Percentiles rank a stretch among this genome's conserved stretches.
Conservation (phyloP, 164 flowering plant species). For the Tinospora cordifolia region DNA sequence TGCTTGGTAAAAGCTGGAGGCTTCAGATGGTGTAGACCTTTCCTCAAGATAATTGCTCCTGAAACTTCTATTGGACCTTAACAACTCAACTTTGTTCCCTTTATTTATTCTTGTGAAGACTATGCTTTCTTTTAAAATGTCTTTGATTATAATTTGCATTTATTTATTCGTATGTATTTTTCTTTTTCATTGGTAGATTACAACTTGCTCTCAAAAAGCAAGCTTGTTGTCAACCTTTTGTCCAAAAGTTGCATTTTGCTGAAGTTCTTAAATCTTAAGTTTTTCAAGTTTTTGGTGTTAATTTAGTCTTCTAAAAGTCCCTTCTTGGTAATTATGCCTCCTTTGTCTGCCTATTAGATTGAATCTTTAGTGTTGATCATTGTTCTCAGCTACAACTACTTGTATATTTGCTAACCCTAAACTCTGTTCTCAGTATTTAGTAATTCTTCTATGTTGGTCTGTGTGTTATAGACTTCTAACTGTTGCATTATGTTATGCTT, state of each 20-base stretch:
- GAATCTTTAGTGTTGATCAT: neutral
- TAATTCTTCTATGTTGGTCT: neutral
- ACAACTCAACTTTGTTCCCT: neutral
- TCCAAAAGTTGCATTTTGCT: neutral
- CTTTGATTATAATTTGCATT: neutral
- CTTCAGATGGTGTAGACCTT: neutral
- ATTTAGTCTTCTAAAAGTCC: neutral
- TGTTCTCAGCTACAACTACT: neutral
- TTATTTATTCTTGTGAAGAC: neutral
- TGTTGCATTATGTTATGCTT: slow-evolving; percentile 6
- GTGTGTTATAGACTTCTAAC: slow-evolving; percentile 9
- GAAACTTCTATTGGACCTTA: neutral
- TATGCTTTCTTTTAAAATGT: neutral
- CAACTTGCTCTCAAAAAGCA: neutral
- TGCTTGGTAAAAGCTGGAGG: neutral
- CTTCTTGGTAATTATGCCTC: neutral
- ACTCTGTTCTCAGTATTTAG: neutral
- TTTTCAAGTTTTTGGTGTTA: neutral
- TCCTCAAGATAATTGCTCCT: neutral
- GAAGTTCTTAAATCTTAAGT: neutral
- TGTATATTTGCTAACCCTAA: neutral
- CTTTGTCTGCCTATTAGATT: neutral
- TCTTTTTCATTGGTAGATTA: neutral
- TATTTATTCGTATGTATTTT: neutral
- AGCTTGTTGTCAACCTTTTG: neutral